These are phyloP conservation scores for Rhizophagus sp. DNA, from an alignment of 192 early-diverging fungal species.

Conservation along the genomic window DNA sequence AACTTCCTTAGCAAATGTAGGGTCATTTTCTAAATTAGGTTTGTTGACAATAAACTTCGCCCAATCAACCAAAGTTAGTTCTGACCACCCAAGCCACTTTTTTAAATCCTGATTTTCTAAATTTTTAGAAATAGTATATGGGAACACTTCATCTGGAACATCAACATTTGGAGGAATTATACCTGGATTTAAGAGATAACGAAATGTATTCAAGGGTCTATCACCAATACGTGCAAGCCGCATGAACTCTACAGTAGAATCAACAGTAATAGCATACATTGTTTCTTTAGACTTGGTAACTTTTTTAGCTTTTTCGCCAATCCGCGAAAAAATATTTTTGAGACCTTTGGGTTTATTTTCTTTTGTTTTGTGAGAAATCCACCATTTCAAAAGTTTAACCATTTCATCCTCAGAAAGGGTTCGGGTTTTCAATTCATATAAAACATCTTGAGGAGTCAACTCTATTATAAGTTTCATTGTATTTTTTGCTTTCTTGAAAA, in stretches of 20 bases:
- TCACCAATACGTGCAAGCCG: conserved; percentile 12
- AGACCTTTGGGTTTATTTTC: background rate
- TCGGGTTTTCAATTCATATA: conserved; percentile 61
- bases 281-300: too few species aligned
- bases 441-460: conserved; percentile 63
- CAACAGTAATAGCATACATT: too few species aligned
- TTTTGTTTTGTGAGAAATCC: conserved; percentile 53
- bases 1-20: conserved; percentile 69
- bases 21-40: conserved; percentile 33
- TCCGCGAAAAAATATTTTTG: too few species aligned
- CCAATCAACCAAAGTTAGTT: conserved; percentile 5
- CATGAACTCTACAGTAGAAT: background rate
- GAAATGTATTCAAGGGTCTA: conserved; percentile 51
- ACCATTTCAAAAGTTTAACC: conserved; percentile 76
- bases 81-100: conserved; percentile 8
- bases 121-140: conserved; percentile 9
- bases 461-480: conserved; percentile 35
- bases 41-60: background rate
- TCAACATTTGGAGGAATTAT: conserved; percentile 10
- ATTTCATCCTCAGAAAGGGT: conserved; percentile 59
- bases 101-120: background rate
- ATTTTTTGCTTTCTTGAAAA: conserved; percentile 53
- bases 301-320: too few species aligned
- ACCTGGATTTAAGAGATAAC: conserved; percentile 57
- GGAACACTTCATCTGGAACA: background rate